A percentile compares a stretch with the other conserved stretches of the same genome.
These are phyloP conservation scores for Trichoderma parareesei DNA, from an alignment of 495 filamentous ascomycete species.

Conservation along the genomic window DNA sequence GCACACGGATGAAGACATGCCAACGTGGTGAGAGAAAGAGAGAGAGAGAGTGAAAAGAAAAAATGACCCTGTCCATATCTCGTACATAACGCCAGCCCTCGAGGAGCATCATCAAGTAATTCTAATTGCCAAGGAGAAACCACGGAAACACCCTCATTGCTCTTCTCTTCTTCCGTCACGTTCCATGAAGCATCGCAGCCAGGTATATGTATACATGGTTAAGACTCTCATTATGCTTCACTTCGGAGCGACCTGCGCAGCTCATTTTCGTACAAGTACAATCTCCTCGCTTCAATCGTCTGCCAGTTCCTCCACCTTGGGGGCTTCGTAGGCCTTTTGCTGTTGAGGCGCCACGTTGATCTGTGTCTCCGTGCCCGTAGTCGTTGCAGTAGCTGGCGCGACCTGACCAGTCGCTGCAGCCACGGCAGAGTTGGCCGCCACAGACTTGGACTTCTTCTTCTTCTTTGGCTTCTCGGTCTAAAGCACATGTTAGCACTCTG, in stretches of 20 bases:
- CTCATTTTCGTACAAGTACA: not conserved
- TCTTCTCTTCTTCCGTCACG: not conserved
- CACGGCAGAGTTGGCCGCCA: conserved; percentile 2
- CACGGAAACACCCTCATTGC: not conserved
- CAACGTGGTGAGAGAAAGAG: not conserved
- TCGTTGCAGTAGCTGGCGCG: conserved; percentile 49
- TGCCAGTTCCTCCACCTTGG: conserved; percentile 58
- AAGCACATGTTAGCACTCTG: conserved; percentile 21
- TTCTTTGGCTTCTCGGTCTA: conserved; percentile 39
- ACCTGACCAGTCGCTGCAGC: conserved; percentile 40
- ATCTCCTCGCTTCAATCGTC: conserved; percentile 37
- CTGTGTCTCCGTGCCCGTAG: conserved; percentile 46
- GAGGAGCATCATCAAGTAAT: not conserved
- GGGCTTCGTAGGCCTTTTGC: conserved; percentile 41
- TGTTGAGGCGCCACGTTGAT: conserved; percentile 37
- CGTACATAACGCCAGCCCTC: conserved; percentile 3
- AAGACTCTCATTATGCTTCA: not conserved
- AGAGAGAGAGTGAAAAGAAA: not conserved
- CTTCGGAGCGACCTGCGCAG: not conserved
- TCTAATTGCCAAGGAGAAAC: not conserved
- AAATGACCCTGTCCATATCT: not conserved
- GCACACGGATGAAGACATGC: not conserved
- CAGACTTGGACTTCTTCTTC: conserved; percentile 43
- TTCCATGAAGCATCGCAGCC: not conserved
- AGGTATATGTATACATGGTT: not conserved